A percentile compares a stretch with the other conserved stretches of the same genome.
phyloP scores from a whole-genome alignment of 768 basidiomycete species.

The Boletus rubescentipes region DNA sequence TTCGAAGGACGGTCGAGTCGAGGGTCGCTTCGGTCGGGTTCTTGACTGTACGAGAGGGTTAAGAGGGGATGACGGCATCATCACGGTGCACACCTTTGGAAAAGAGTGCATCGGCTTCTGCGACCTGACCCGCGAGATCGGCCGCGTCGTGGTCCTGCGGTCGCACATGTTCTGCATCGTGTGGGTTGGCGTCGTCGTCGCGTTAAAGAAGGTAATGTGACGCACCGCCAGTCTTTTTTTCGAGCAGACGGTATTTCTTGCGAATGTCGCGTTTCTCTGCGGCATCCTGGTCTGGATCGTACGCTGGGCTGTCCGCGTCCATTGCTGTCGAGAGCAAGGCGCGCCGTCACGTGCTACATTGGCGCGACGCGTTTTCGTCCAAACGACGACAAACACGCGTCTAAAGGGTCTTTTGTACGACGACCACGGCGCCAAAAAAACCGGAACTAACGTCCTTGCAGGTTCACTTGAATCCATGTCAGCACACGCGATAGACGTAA shows the following conservation, averaged over 20 bases:
- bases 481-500: constrained; percentile 34
- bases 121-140: constrained; percentile 54
- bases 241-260: constrained; percentile 68
- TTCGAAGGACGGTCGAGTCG: constrained; percentile 79
- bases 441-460: not conserved
- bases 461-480: constrained; percentile 9
- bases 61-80: not conserved
- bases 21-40: constrained; percentile 87
- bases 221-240: constrained; percentile 63
- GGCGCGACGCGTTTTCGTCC: constrained; percentile 21
- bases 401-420: not conserved
- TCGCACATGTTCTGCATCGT: constrained; percentile 43
- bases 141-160: constrained; percentile 57
- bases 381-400: constrained; percentile 23
- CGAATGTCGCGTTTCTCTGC: constrained; percentile 75
- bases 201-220: not conserved
- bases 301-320: constrained; percentile 39
- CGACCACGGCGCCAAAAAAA: not conserved
- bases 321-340: constrained; percentile 10
- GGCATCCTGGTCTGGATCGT: constrained; percentile 84
- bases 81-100: constrained; percentile 47
- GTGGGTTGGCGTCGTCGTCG: not conserved
- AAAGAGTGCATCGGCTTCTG: constrained; percentile 61
- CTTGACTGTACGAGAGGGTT: constrained; percentile 48
- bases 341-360: constrained; percentile 18